Evolutionary conservation across 768 basidiomycete genomes (phyloP).

Genomic region (Hygrocybe coccinea): DNA sequence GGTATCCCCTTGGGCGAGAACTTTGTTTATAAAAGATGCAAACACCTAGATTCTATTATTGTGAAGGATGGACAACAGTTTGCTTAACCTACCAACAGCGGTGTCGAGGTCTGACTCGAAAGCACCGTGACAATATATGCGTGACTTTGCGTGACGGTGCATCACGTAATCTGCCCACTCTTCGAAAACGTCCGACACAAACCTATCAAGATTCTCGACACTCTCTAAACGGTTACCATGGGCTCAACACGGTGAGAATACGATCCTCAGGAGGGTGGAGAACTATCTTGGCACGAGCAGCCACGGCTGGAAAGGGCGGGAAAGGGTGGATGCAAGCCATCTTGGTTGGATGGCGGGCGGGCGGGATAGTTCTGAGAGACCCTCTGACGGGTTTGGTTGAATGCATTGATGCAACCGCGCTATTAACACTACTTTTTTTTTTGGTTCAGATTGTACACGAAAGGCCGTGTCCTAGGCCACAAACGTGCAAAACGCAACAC

Average conservation of each 20-base stretch:
- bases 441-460: conserved; percentile 75
- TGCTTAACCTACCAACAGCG: no score
- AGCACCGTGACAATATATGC: background rate
- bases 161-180: no score
- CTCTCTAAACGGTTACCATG: conserved; percentile 52
- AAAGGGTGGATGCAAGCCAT: conserved; percentile 44
- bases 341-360: conserved; percentile 26
- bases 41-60: background rate
- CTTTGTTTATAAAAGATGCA: background rate
- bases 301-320: conserved; percentile 19
- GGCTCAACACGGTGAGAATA: conserved; percentile 72
- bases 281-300: conserved; percentile 5
- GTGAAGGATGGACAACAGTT: no score
- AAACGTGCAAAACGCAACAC: conserved; percentile 98
- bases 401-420: no score
- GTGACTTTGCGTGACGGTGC: background rate
- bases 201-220: conserved; percentile 27
- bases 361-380: no score
- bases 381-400: no score
- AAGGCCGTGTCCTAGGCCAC: conserved; percentile 96
- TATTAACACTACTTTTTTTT: conserved; percentile 1
- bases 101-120: no score
- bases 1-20: background rate
- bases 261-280: conserved; percentile 5
- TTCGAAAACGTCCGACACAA: background rate